Evolutionary conservation across 768 basidiomycete species (phyloP).

Genomic region (Boletus pseudo-olivaceus): DNA sequence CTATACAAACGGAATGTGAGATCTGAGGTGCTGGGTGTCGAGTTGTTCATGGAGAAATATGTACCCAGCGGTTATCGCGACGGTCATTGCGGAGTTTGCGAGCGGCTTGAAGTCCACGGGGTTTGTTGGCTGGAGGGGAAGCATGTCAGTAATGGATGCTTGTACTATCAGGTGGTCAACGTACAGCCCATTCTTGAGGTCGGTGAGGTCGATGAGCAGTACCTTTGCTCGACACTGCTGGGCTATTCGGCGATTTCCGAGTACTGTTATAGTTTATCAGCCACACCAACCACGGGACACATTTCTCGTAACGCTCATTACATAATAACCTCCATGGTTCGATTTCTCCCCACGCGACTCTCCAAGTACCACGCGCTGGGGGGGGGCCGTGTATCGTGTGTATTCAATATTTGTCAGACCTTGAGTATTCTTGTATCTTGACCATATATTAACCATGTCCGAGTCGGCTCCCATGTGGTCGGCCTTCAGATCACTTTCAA

Average conservation of each 20-base stretch:
- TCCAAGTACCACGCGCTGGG: no score
- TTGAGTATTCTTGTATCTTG: conserved; percentile 1
- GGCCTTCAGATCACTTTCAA: not conserved
- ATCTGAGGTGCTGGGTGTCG: not conserved
- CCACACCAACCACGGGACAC: conserved; percentile 22
- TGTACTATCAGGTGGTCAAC: conserved; percentile 35
- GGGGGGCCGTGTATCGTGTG: not conserved
- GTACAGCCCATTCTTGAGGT: conserved; percentile 82
- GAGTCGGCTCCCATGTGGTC: not conserved
- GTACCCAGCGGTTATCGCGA: conserved; percentile 95
- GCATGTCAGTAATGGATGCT: conserved; percentile 5
- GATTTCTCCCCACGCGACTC: not conserved
- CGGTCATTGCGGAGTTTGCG: conserved; percentile 95
- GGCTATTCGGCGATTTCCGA: conserved; percentile 30
- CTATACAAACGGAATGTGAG: conserved; percentile 38
- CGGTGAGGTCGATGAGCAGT: conserved; percentile 44
- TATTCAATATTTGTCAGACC: not conserved
- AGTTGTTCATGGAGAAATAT: conserved; percentile 26
- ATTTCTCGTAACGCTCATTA: not conserved
- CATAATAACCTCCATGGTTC: not conserved
- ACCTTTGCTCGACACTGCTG: conserved; percentile 7
- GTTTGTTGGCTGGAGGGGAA: conserved; percentile 80
- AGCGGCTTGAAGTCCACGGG: conserved; percentile 97
- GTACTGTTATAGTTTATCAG: conserved; percentile 43
- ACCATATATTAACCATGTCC: not conserved